Conservation (phyloP, 2,329 filamentous ascomycete genomes). For the Phaeomoniella chlamydospora region DNA sequence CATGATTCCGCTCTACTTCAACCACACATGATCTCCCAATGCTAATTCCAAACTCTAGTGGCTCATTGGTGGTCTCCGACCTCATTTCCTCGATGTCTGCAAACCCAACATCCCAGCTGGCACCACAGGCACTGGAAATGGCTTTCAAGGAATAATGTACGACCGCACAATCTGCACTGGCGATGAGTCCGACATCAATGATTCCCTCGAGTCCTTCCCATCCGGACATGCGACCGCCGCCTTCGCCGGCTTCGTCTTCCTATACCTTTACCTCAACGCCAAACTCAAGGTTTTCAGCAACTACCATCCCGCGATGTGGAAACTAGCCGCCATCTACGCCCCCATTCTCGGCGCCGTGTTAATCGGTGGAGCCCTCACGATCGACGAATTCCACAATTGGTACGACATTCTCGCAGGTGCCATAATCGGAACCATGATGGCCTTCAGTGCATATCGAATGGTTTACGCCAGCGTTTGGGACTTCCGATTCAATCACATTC, state of each 20-base stretch:
- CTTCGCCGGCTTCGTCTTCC: slow-evolving; percentile 50
- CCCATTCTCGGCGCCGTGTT: slow-evolving; percentile 54
- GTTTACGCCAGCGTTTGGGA: slow-evolving; percentile 55
- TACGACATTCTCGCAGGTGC: slow-evolving; percentile 58
- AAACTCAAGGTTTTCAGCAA: slow-evolving; percentile 64
- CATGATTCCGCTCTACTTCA: slow-evolving; percentile 8
- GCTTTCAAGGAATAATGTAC: slow-evolving; percentile 50
- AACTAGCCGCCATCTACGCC: slow-evolving; percentile 48
- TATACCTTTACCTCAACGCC: slow-evolving; percentile 62
- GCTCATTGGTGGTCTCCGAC: slow-evolving; percentile 59
- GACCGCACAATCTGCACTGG: slow-evolving; percentile 58
- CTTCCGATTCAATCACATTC: slow-evolving; percentile 53
- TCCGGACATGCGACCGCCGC: slow-evolving; percentile 61
- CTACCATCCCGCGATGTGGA: slow-evolving; percentile 63
- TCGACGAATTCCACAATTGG: slow-evolving; percentile 63
- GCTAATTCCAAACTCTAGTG: slow-evolving; percentile 17
- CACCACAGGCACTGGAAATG: slow-evolving; percentile 30
- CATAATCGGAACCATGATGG: slow-evolving; percentile 49
- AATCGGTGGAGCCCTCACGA: slow-evolving; percentile 55
- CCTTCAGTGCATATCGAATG: slow-evolving; percentile 52
- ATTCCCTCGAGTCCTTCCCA: slow-evolving; percentile 56
- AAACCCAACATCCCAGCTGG: slow-evolving; percentile 40
- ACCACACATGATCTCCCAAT: not conserved
- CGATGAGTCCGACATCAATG: slow-evolving; percentile 48
- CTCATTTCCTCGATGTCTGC: slow-evolving; percentile 58